Evolutionary conservation across 345 rosid species (phyloP).

Genomic region (Salix suchowensis): DNA sequence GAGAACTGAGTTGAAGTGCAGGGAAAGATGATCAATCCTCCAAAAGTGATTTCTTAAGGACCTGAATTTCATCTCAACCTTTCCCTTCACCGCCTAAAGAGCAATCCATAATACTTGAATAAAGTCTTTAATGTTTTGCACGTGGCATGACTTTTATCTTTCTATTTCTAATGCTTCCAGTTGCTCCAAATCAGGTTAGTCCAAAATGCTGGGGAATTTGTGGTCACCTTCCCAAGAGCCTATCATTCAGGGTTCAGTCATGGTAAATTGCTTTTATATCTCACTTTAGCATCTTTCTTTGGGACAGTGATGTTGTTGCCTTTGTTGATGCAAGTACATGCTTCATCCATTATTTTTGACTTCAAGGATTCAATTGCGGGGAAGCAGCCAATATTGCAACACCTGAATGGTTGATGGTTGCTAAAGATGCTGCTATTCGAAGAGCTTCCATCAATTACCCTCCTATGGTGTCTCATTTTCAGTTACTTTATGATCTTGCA

Average conservation of each 20-base stretch:
- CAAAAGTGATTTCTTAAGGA: background rate
- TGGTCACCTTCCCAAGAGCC: constrained; percentile 96
- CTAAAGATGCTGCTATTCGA: constrained; percentile 90
- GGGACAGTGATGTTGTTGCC: background rate
- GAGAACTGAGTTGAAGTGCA: background rate
- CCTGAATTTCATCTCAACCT: background rate
- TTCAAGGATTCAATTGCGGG: constrained; percentile 82
- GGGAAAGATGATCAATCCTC: background rate
- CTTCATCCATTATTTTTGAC: constrained; percentile 10
- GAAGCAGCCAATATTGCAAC: constrained; percentile 99
- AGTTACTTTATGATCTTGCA: constrained; percentile 93
- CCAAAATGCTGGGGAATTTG: constrained; percentile 54
- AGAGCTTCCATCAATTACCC: constrained; percentile 95
- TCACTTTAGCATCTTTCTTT: background rate
- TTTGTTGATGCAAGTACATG: constrained; percentile 6
- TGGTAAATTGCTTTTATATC: constrained; percentile 40
- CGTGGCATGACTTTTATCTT: background rate
- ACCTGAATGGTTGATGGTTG: constrained; percentile 82
- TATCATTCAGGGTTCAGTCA: constrained; percentile 99
- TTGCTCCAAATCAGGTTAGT: constrained; percentile 22
- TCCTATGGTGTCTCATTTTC: constrained; percentile 99
- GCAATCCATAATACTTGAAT: background rate
- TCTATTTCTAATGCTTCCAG: background rate
- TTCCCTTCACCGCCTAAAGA: background rate
- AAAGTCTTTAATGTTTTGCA: background rate